Percentiles rank a stretch among this genome's conserved stretches.
These are phyloP conservation scores for Striga hermonthica DNA, from an alignment of 305 asterid genomes.

Conservation along the genomic window DNA sequence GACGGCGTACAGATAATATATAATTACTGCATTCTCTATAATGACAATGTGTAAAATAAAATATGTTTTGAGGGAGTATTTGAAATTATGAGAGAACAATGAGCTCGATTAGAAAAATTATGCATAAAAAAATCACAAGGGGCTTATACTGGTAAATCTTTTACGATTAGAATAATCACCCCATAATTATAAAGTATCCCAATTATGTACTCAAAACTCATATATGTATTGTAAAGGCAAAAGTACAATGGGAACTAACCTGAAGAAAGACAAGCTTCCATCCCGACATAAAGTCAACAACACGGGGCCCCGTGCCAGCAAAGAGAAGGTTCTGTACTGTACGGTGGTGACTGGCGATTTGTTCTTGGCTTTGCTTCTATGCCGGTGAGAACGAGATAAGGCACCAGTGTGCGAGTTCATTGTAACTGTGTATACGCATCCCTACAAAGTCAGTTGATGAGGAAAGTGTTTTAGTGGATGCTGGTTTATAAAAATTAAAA, in stretches of 20 bases:
- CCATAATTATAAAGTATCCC: background rate
- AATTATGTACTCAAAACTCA: conserved; percentile 19
- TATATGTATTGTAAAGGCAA: conserved; percentile 15
- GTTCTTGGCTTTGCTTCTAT: conserved; percentile 58
- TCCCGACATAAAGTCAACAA: conserved; percentile 72
- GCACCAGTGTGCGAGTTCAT: conserved; percentile 75
- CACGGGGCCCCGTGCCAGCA: conserved; percentile 87
- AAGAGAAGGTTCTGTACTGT: conserved; percentile 83
- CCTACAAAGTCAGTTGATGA: conserved; percentile 52
- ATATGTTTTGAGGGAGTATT: background rate
- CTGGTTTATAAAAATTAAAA: too few species aligned
- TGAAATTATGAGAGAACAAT: background rate
- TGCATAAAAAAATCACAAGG: too few species aligned
- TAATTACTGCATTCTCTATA: too few species aligned
- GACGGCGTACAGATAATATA: too few species aligned
- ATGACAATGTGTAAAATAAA: background rate
- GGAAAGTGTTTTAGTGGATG: conserved; percentile 24
- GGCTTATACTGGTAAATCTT: too few species aligned
- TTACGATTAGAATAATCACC: background rate
- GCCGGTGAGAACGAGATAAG: conserved; percentile 76
- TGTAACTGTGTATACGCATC: conserved; percentile 70
- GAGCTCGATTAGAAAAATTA: background rate
- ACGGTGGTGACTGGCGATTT: conserved; percentile 83
- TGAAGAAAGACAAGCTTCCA: conserved; percentile 91
- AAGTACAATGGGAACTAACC: conserved; percentile 43